Evolutionary conservation across 164 flowering plant species (phyloP).

Genomic region (Piper betle): DNA sequence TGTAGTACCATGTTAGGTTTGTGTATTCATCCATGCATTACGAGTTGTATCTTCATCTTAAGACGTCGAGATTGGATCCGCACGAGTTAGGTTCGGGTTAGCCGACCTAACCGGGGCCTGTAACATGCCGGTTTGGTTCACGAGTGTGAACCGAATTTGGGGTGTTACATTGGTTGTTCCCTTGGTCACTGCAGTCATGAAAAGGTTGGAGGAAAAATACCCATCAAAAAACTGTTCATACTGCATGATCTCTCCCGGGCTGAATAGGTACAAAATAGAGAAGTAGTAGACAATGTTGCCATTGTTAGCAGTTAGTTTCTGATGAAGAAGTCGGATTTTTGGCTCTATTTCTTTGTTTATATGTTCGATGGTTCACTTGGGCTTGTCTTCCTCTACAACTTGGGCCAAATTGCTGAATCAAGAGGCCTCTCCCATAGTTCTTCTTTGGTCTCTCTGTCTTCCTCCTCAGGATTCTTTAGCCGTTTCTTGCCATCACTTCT

Average conservation of each 20-base stretch:
- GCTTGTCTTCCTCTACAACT: constrained; percentile 64
- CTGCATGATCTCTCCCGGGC: background rate
- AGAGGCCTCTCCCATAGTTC: constrained; percentile 45
- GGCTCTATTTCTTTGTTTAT: constrained; percentile 77
- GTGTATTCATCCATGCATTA: too few relatives aligned
- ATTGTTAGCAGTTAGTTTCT: constrained; percentile 33
- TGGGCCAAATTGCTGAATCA: constrained; percentile 92
- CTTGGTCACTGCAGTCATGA: background rate
- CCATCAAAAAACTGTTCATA: background rate
- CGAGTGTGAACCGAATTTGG: constrained; percentile 8
- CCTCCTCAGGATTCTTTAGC: constrained; percentile 82
- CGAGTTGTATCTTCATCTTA: too few relatives aligned
- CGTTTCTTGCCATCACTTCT: constrained; percentile 71
- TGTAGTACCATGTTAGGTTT: too few relatives aligned
- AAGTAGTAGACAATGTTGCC: background rate
- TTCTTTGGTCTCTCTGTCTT: constrained; percentile 65
- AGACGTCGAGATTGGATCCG: too few relatives aligned
- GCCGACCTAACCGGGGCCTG: too few relatives aligned
- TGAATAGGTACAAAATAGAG: background rate
- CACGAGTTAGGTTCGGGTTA: too few relatives aligned
- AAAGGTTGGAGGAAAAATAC: constrained; percentile 10
- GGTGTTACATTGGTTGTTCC: constrained; percentile 4
- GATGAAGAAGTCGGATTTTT: constrained; percentile 63
- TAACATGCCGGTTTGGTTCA: too few relatives aligned
- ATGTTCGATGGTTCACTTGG: constrained; percentile 74